Evolutionary conservation across 192 early-diverging fungal genomes (phyloP), one percentile per base, ranked within the genome.

Genomic region (Coemansia sp.): DNA sequence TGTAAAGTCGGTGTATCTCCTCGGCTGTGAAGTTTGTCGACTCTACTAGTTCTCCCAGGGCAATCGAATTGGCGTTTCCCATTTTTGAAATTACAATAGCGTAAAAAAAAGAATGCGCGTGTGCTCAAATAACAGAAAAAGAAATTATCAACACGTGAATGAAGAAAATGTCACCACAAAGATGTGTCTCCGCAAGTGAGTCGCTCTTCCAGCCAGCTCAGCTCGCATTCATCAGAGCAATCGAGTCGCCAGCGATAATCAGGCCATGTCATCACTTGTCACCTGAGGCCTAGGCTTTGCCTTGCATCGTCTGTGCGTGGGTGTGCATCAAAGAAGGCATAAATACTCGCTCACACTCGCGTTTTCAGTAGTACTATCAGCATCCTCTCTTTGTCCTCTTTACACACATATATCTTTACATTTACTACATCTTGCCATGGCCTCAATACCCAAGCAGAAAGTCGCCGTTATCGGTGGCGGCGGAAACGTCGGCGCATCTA

Each of bases 1-100:
- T 99, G 89, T 99, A 97, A 34, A 99, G 88, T n/a, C 97, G 86
- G 76, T 98, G 93, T 66, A 98, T 94, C 85, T 99, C 97, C 67
- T 95, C 93, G 9, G 89, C 92, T 69, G 95, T 95, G 74, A 94
- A 84, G 29, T 84, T 84, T 29, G 81, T 74, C 71, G 81, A 84
- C n/a, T 76, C 77, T 1, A 79, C 81, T 5, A 84, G 77, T 16
- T 79, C 74, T 16, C 75, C 77, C 58, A 84, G 65, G 9, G 73
- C 74, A 6, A 74, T 40, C 15, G 81, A 84, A 57, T 71, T 84
- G 60, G 81, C 81, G 44, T 84, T 84, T 31, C 81, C 81, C 81
- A 84, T 75, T 67, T 66, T 62, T 20, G 13, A 38, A 7, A 38
- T 27, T 27, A 12, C 2, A 15, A 61, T 18, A 12, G 18, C 2